Percentiles rank a stretch among this genome's conserved stretches.
Evolutionary conservation across 441 rosid genomes (phyloP).

Genomic region (Breynia disticha): DNA sequence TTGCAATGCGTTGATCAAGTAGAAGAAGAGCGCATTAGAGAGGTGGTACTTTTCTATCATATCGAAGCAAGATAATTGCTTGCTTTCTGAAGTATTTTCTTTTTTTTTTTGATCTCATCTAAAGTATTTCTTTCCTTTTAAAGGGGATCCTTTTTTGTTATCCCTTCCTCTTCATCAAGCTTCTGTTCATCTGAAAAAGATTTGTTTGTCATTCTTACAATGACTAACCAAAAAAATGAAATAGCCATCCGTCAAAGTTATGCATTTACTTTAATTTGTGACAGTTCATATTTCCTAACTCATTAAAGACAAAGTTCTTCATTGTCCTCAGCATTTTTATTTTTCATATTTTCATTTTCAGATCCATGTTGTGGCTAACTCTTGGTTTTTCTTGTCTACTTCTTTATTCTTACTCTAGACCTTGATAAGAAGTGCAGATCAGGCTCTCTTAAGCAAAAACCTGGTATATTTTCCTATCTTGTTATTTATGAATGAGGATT

Average conservation of each 20-base stretch:
- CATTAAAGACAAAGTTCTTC: not conserved
- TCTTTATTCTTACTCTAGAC: constrained; percentile 25
- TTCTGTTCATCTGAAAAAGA: no score
- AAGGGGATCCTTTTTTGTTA: not conserved
- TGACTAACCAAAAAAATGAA: no score
- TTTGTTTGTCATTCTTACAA: no score
- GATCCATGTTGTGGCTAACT: constrained; percentile 10
- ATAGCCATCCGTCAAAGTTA: no score
- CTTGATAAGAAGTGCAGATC: constrained; percentile 42
- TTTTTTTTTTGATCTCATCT: constrained; percentile 1
- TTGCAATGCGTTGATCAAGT: constrained; percentile 63
- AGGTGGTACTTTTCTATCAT: constrained; percentile 30
- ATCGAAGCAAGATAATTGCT: constrained; percentile 6
- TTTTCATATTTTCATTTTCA: not conserved
- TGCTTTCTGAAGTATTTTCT: not conserved
- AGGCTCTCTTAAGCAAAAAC: constrained; percentile 72
- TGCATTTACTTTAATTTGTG: not conserved
- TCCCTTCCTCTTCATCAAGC: no score
- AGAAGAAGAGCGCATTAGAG: constrained; percentile 45
- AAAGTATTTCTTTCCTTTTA: not conserved
- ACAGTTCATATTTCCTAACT: not conserved
- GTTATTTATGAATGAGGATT: not conserved
- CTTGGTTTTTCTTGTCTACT: constrained; percentile 4
- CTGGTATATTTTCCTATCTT: constrained; percentile 35
- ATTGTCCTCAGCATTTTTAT: no score